These are phyloP conservation scores for Pleurotus pulmonarius DNA, from an alignment of 768 basidiomycete species.

Conservation along the genomic window DNA sequence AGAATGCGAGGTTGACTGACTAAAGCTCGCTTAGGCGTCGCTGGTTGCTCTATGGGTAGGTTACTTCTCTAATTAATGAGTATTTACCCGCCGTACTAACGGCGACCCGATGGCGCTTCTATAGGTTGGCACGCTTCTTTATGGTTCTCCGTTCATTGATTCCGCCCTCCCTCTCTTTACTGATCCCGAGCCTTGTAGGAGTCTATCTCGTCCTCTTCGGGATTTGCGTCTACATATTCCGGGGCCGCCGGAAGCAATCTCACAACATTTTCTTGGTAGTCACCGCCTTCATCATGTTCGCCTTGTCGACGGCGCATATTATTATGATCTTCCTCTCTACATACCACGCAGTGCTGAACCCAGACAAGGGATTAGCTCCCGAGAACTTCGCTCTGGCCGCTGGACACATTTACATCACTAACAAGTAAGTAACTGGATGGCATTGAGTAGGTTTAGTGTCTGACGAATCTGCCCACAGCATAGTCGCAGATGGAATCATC, in stretches of 20 bases:
- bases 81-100: not conserved
- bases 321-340: not conserved
- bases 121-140: slow-evolving; percentile 4
- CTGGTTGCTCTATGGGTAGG: slow-evolving; percentile 1
- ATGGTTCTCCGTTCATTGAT: not conserved
- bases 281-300: slow-evolving; percentile 3
- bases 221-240: slow-evolving; percentile 2
- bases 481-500: slow-evolving; percentile 1
- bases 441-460: not conserved
- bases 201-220: slow-evolving; percentile 4
- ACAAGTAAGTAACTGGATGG: not conserved
- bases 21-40: not conserved
- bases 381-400: not conserved
- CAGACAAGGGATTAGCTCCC: not conserved
- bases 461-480: not conserved
- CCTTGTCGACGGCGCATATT: not conserved
- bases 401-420: slow-evolving; percentile 1
- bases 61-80: not conserved
- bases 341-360: not conserved
- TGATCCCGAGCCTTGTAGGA: not conserved
- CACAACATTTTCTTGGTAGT: slow-evolving; percentile 2
- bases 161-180: not conserved
- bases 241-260: not conserved
- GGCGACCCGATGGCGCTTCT: not conserved
- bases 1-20: no score